Base-by-base conservation (phyloP, 331 rosid genomes). In the Quercus phellos region DNA sequence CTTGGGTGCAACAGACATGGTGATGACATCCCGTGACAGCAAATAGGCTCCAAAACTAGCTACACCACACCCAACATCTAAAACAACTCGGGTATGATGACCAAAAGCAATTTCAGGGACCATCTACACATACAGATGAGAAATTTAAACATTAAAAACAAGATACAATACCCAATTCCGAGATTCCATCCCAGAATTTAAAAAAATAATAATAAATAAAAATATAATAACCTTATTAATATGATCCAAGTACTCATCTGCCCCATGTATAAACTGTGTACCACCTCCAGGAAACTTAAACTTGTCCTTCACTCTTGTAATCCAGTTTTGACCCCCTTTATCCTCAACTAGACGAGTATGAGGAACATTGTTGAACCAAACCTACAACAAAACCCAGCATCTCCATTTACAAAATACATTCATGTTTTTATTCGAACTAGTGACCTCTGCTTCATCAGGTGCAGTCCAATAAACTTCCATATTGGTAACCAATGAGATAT, bases 251-350 rank as follows among this genome's bases (percentile, higher is more conserved):
- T 94, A 92, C 74, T 88, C 87, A 83, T 86, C 60, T 14, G 99
- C 99, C 77, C 99, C 99, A 2, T 91, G 98, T 74, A 94, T 94
- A 80, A 94, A 94, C 67, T 94, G 98, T 11, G 98, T 94, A 27
- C 98, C 98, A 59, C 98, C 99, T 73, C 98, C 98, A 3, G 98
- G 98, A 87, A 94, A 94, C 78, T 78, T 90, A 68, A 94, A 91
- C 84, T 88, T 94, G 75, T 91, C 84, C 72, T 76, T 91, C 69
- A 72, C 79, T 67, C 85, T 81, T 46, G 79, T 76, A 79, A 94
- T 91, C 99, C 98, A 94, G 74, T 94, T 94, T 81, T 92, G 97
- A 75, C 98, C 99, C 42, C 99, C 99, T 85, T 94, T 94, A 68
- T 91, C 99, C 73, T 91, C 98, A 55, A 91, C 98, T 18, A 92